phyloP scores from a whole-genome alignment of 805 yeast genomes.

The Millerago galiae region DNA sequence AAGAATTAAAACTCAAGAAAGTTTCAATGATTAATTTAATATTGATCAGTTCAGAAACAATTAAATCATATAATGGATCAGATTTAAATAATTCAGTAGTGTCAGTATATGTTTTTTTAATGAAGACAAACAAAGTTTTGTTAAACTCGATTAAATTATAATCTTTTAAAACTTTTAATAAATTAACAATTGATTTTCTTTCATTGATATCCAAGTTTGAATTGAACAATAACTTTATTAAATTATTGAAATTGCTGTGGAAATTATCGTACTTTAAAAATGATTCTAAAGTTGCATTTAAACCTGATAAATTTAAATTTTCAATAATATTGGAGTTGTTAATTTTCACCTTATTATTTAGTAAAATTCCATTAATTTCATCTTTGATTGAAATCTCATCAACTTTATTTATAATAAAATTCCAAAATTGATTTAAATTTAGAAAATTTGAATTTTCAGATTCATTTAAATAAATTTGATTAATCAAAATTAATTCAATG shows the following conservation, averaged over 20 bases:
- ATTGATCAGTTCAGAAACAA: slow-evolving; percentile 31
- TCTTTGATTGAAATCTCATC: slow-evolving; percentile 1
- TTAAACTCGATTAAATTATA: slow-evolving; percentile 21
- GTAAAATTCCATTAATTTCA: slow-evolving; percentile 7
- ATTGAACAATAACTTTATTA: slow-evolving; percentile 18
- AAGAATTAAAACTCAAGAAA: slow-evolving; percentile 19
- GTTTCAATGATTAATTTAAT: slow-evolving; percentile 30
- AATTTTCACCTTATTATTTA: neutral
- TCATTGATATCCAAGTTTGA: slow-evolving; percentile 5
- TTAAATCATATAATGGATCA: slow-evolving; percentile 31
- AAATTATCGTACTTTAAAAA: slow-evolving; percentile 12
- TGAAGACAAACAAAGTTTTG: slow-evolving; percentile 20
- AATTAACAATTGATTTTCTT: slow-evolving; percentile 9
- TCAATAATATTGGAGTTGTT: neutral
- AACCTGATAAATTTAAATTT: slow-evolving; percentile 2
- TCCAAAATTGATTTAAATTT: slow-evolving; percentile 10
- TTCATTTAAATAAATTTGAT: slow-evolving; percentile 1
- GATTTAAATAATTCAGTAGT: slow-evolving; percentile 29
- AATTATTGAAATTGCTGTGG: slow-evolving; percentile 17
- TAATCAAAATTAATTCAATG: slow-evolving; percentile 8
- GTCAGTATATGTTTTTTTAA: slow-evolving; percentile 22
- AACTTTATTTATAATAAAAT: neutral
- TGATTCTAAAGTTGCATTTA: slow-evolving; percentile 8
- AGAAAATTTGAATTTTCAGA: neutral
- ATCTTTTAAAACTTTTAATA: slow-evolving; percentile 19